These are phyloP conservation scores for Ceriops tagal DNA, from an alignment of 345 rosid species.

Conservation along the genomic window DNA sequence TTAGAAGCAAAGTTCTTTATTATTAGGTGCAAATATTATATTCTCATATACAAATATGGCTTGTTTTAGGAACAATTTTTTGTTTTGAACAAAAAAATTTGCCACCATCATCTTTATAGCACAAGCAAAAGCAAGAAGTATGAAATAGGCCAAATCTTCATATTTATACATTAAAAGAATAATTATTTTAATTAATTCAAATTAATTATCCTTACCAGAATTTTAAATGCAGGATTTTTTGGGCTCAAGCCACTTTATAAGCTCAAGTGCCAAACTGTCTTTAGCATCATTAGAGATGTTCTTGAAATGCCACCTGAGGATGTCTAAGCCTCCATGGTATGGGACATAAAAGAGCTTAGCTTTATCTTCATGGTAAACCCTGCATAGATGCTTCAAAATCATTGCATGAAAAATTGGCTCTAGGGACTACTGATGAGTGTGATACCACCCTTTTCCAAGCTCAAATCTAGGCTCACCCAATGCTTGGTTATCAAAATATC, in stretches of 20 bases:
- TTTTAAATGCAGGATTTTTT: constrained; percentile 49
- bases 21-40: too few species aligned
- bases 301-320: constrained; percentile 74
- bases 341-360: constrained; percentile 84
- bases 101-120: too few species aligned
- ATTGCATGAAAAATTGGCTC: constrained; percentile 75
- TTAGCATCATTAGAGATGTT: constrained; percentile 69
- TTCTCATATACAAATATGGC: too few species aligned
- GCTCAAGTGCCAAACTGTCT: constrained; percentile 49
- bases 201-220: constrained; percentile 47
- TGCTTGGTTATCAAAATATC: constrained; percentile 50
- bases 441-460: constrained; percentile 64
- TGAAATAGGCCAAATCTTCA: too few species aligned
- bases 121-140: too few species aligned
- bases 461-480: constrained; percentile 54
- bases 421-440: constrained; percentile 69
- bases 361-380: constrained; percentile 56
- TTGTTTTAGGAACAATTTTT: too few species aligned
- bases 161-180: too few species aligned
- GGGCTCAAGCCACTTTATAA: constrained; percentile 66
- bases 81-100: too few species aligned
- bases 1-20: too few species aligned
- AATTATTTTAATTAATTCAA: too few species aligned
- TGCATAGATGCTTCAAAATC: constrained; percentile 71
- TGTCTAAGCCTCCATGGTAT: constrained; percentile 72